Percentiles rank a stretch among this genome's conserved stretches.
These are phyloP conservation scores for Gossypium herbaceum DNA, from an alignment of 345 rosid species.

Conservation along the genomic window DNA sequence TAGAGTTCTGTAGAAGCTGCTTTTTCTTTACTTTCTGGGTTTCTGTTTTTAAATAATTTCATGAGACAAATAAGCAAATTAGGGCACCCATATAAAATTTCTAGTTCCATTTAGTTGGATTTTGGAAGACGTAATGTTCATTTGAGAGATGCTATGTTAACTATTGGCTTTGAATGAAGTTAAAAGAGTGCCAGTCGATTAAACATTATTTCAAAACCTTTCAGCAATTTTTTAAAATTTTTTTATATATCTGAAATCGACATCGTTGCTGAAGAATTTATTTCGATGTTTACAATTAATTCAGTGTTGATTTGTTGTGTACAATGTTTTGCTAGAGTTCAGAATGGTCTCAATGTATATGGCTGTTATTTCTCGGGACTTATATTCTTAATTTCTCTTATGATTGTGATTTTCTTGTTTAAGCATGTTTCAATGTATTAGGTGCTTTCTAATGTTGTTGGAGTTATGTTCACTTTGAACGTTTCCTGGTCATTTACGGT, in stretches of 20 bases:
- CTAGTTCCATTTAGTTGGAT: not conserved
- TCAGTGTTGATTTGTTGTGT: not conserved
- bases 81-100: not conserved
- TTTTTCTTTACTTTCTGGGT: not conserved
- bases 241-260: not conserved
- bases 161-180: not conserved
- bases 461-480: not conserved
- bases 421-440: not conserved
- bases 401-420: not conserved
- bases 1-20: not conserved
- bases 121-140: not conserved
- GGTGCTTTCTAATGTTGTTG: not conserved
- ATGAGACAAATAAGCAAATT: not conserved
- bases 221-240: not conserved
- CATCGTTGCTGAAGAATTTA: not conserved
- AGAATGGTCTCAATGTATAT: not conserved
- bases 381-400: not conserved
- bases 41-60: not conserved
- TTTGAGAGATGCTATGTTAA: not conserved
- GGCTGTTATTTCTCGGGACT: not conserved
- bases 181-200: not conserved
- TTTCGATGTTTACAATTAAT: not conserved
- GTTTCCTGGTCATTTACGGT: not conserved
- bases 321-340: not conserved
- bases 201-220: not conserved